Conservation (phyloP, 208 protist genomes). For the Trypanosoma boissoni region DNA sequence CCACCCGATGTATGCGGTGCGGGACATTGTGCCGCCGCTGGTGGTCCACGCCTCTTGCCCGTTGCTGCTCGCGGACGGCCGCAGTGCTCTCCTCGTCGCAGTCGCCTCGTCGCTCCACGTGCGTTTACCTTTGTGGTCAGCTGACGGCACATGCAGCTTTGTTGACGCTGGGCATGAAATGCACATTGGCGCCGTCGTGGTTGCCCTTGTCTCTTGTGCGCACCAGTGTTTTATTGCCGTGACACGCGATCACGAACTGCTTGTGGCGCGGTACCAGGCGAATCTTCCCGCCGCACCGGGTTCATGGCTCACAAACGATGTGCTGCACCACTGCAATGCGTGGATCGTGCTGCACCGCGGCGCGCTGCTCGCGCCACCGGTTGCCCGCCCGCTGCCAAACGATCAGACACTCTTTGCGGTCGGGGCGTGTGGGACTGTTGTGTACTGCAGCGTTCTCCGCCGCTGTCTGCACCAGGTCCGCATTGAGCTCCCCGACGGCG, state of each 20-base stretch:
- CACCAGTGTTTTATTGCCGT: constrained; percentile 70
- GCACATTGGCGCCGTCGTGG: constrained; percentile 29
- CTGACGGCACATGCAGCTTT: constrained; percentile 8
- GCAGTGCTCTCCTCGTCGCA: constrained; percentile 29
- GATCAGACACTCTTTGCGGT: background rate
- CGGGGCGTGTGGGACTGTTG: constrained; percentile 19
- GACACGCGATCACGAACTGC: constrained; percentile 53
- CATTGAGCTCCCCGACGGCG: constrained; percentile 21
- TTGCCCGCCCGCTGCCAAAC: background rate
- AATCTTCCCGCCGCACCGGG: constrained; percentile 31
- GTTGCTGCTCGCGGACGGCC: constrained; percentile 32
- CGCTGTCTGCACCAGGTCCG: constrained; percentile 10
- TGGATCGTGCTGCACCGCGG: constrained; percentile 30
- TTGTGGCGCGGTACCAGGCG: constrained; percentile 72
- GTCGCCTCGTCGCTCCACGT: constrained; percentile 19
- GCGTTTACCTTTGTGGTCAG: constrained; percentile 8
- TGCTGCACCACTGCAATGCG: constrained; percentile 27
- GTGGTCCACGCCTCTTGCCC: constrained; percentile 25
- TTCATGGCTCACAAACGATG: constrained; percentile 22
- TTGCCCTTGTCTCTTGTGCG: constrained; percentile 39
- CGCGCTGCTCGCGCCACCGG: background rate
- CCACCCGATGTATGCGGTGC: constrained; percentile 23
- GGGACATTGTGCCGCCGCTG: constrained; percentile 22
- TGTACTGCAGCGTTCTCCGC: constrained; percentile 17
- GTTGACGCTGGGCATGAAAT: constrained; percentile 30